phyloP scores from a whole-genome alignment of 164 flowering plant genomes.

The Aristolochia contorta region DNA sequence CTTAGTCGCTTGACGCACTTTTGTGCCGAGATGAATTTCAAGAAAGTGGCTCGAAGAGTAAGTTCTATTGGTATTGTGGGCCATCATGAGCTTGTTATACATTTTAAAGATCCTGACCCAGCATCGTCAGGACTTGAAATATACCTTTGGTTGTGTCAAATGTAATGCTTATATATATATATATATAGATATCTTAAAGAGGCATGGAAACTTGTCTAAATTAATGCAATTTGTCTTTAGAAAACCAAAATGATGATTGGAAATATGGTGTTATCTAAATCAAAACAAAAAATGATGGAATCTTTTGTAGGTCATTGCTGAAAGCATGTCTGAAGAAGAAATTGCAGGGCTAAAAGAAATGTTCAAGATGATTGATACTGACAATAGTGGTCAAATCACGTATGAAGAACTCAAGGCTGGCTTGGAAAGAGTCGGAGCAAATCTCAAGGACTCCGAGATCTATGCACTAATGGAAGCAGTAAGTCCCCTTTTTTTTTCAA shows the following conservation, averaged over 20 bases:
- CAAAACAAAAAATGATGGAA: not conserved
- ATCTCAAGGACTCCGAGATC: constrained; percentile 69
- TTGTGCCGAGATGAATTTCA: constrained; percentile 78
- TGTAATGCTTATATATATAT: too few relatives aligned
- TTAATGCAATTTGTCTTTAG: too few relatives aligned
- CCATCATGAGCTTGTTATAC: too few relatives aligned
- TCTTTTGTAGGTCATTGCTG: constrained; percentile 60
- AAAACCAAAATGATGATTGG: too few relatives aligned
- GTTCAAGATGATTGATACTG: constrained; percentile 85
- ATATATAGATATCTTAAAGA: too few relatives aligned
- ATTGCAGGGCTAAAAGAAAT: constrained; percentile 81
- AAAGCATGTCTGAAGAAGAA: constrained; percentile 75
- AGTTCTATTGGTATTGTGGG: constrained; percentile 9
- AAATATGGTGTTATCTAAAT: too few relatives aligned
- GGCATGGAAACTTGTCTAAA: too few relatives aligned
- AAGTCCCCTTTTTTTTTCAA: constrained; percentile 17
- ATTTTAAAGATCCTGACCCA: too few relatives aligned
- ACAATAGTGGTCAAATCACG: constrained; percentile 80
- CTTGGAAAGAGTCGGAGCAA: constrained; percentile 67
- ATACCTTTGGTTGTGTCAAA: too few relatives aligned
- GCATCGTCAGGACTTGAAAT: too few relatives aligned
- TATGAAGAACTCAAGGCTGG: constrained; percentile 83
- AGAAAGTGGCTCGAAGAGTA: constrained; percentile 88
- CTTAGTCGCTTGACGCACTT: constrained; percentile 69
- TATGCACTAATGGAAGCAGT: constrained; percentile 72